phyloP scores from a whole-genome alignment of 345 rosid species.

The Arabis alpina region DNA sequence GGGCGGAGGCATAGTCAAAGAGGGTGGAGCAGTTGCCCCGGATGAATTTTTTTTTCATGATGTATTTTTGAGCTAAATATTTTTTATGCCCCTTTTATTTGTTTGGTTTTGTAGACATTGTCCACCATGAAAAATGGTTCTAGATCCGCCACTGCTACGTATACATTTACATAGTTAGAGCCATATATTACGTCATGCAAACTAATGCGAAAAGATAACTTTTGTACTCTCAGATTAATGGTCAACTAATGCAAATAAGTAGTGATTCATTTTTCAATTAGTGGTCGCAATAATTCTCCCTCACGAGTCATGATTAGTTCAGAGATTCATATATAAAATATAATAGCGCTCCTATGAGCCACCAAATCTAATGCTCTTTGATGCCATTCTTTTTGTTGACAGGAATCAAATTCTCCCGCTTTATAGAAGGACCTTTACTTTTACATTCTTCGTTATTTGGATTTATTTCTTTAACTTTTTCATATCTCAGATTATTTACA shows the following conservation, averaged over 20 bases:
- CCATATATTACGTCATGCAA: conserved; percentile 21
- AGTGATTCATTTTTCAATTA: conserved; percentile 17
- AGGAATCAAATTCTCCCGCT: conserved; percentile 39
- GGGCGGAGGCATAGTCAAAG: no score
- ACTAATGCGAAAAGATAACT: conserved; percentile 18
- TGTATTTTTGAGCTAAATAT: no score
- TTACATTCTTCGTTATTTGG: conserved; percentile 16
- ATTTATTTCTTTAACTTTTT: not conserved
- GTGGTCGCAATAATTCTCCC: conserved; percentile 40
- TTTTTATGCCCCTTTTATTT: no score
- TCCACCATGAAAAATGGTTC: no score
- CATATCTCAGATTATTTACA: not conserved
- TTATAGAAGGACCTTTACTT: conserved; percentile 21
- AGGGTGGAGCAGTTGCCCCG: no score
- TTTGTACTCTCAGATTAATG: conserved; percentile 5
- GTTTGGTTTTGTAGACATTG: no score
- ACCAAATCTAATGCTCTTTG: conserved; percentile 29
- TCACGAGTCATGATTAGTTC: conserved; percentile 27
- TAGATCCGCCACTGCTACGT: no score
- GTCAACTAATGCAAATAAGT: conserved; percentile 33
- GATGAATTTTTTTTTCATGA: no score
- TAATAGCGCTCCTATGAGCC: conserved; percentile 12
- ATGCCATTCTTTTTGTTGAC: conserved; percentile 39
- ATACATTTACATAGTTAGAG: no score
- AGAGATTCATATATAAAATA: conserved; percentile 33